Conservation (phyloP, 2,329 filamentous ascomycete species). For the Colletotrichum sp. region DNA sequence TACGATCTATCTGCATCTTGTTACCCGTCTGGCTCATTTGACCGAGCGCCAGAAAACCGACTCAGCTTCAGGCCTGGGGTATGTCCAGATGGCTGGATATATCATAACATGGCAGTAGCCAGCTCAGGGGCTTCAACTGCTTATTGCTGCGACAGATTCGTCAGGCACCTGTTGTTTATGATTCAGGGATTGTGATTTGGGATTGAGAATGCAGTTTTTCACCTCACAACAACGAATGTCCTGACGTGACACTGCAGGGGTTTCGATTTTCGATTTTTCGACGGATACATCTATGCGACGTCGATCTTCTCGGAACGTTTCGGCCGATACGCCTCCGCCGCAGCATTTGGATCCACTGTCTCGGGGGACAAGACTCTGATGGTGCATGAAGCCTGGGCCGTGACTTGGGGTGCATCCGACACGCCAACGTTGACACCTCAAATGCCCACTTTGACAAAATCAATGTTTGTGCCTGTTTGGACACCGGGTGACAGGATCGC, state of each 20-base stretch:
- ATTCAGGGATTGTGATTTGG: neutral
- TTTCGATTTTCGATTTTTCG: neutral
- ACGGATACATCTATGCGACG: neutral
- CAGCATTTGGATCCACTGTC: neutral
- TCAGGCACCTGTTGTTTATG: neutral
- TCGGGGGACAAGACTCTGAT: neutral
- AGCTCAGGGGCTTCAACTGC: neutral
- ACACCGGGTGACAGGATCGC: neutral
- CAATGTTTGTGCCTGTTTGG: neutral
- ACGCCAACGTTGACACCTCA: neutral
- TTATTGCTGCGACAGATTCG: neutral
- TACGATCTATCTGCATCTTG: neutral
- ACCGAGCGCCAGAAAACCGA: neutral
- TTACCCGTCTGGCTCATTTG: neutral
- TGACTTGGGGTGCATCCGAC: neutral
- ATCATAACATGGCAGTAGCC: neutral
- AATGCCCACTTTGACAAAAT: neutral
- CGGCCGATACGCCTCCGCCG: neutral
- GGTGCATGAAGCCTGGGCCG: neutral
- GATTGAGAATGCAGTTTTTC: neutral
- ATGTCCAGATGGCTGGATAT: neutral
- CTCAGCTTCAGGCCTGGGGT: neutral
- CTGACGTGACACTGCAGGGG: neutral
- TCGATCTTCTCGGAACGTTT: neutral
- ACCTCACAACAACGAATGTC: accelerated